Evolutionary conservation across 2,329 filamentous ascomycete species (phyloP).

Genomic region (Ophiognomonia clavigignenti-juglandacearum): DNA sequence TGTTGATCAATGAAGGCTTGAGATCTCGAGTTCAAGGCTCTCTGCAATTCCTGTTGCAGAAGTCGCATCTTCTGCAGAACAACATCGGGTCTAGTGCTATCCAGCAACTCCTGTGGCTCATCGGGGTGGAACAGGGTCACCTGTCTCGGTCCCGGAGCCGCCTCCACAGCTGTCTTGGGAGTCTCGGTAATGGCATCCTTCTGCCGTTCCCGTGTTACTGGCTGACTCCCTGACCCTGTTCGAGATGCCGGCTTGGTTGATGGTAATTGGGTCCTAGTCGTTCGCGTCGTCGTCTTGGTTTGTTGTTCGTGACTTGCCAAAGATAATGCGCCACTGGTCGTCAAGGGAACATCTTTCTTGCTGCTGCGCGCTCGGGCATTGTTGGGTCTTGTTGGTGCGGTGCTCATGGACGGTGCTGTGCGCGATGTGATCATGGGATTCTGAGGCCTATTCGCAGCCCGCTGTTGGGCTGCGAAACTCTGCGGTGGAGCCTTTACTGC

Average conservation of each 20-base stretch:
- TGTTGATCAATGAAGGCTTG: conserved; percentile 57
- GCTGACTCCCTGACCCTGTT: conserved; percentile 1
- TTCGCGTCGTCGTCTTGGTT: conserved; percentile 19
- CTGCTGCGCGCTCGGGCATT: conserved; percentile 22
- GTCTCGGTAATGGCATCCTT: not conserved
- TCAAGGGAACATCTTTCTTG: conserved; percentile 18
- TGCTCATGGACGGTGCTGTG: conserved; percentile 27
- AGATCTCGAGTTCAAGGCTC: conserved; percentile 57
- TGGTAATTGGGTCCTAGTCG: conserved; percentile 17
- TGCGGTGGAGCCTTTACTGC: conserved; percentile 52
- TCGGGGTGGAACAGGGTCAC: conserved; percentile 47
- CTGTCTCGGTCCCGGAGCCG: not conserved
- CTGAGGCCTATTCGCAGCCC: conserved; percentile 48
- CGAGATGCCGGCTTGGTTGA: conserved; percentile 9
- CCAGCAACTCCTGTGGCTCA: conserved; percentile 46
- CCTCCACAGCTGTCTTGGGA: not conserved
- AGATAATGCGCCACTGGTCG: conserved; percentile 16
- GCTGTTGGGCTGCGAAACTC: conserved; percentile 63
- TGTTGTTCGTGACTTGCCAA: conserved; percentile 20
- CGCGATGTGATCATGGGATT: conserved; percentile 23
- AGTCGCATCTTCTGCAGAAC: conserved; percentile 51
- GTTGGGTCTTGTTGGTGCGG: conserved; percentile 23
- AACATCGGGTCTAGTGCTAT: conserved; percentile 51
- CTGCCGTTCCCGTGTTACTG: conserved; percentile 8
- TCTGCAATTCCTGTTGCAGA: conserved; percentile 57